Conservation (phyloP, 305 asterid genomes). For the Andrographis paniculata region DNA sequence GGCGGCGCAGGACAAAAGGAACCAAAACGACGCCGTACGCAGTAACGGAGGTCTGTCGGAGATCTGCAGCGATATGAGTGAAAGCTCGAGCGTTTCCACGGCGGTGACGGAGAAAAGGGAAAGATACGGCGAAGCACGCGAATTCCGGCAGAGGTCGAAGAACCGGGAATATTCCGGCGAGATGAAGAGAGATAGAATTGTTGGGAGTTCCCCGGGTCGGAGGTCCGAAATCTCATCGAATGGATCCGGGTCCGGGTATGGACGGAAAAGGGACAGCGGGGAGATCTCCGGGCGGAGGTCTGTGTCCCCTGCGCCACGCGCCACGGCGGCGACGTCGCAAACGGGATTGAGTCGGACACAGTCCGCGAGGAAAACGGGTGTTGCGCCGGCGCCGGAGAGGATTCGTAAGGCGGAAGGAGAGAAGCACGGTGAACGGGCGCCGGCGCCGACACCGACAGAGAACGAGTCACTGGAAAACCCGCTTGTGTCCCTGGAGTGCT, state of each 20-base stretch:
- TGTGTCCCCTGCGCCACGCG: conserved; percentile 35
- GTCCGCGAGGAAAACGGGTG: conserved; percentile 35
- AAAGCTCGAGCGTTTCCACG: conserved; percentile 27
- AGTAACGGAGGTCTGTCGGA: conserved; percentile 26
- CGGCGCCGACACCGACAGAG: conserved; percentile 45
- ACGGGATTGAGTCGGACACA: conserved; percentile 27
- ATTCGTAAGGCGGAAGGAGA: conserved; percentile 33
- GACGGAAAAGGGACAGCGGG: conserved; percentile 26
- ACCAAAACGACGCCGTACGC: conserved; percentile 17
- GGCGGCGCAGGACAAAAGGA: too few species aligned
- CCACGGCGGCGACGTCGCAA: conserved; percentile 11
- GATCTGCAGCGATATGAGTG: conserved; percentile 44
- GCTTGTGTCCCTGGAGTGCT: conserved; percentile 86
- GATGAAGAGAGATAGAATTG: conserved; percentile 18
- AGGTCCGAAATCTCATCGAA: conserved; percentile 10
- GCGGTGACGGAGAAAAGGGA: conserved; percentile 17
- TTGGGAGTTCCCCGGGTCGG: conserved; percentile 31
- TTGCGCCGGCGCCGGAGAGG: conserved; percentile 42
- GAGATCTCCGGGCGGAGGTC: conserved; percentile 45
- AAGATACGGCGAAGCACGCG: conserved; percentile 9
- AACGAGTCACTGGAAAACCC: conserved; percentile 81
- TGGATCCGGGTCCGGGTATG: conserved; percentile 13
- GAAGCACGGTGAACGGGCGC: conserved; percentile 30
- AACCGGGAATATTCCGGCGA: conserved; percentile 32
- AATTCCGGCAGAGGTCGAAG: conserved; percentile 28